Percentiles rank a stretch among this genome's conserved stretches.
phyloP scores from a whole-genome alignment of 2,329 filamentous ascomycete genomes.

The Aureobasidium uvarum region DNA sequence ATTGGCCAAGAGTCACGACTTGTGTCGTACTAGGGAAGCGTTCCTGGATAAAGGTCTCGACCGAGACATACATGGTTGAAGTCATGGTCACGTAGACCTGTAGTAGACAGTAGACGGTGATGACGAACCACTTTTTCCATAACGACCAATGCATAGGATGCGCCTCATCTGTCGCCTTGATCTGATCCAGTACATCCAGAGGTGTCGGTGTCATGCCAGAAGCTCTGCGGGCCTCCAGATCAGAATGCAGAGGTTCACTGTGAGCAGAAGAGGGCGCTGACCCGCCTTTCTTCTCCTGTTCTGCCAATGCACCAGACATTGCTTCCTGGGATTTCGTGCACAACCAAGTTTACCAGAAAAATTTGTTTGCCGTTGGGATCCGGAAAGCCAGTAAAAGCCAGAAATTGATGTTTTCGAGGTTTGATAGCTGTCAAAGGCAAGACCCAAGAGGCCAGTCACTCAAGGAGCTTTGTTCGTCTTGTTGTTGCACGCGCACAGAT shows the following conservation, averaged over 20 bases:
- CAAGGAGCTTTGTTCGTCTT: neutral
- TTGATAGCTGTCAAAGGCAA: neutral
- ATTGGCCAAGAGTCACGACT: slow-evolving; percentile 24
- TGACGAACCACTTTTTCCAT: slow-evolving; percentile 22
- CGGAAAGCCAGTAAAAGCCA: slow-evolving; percentile 1
- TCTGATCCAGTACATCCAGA: slow-evolving; percentile 20
- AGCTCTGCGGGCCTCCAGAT: slow-evolving; percentile 7
- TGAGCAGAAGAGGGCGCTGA: slow-evolving; percentile 19
- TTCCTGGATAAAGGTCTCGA: slow-evolving; percentile 10
- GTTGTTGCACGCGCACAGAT: slow-evolving; percentile 20
- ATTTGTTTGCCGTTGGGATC: slow-evolving; percentile 11
- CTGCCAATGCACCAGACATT: slow-evolving; percentile 6
- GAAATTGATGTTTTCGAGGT: neutral
- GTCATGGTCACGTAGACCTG: slow-evolving; percentile 24
- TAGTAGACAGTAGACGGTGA: slow-evolving; percentile 22
- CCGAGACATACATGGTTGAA: slow-evolving; percentile 23
- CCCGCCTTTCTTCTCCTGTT: slow-evolving; percentile 7
- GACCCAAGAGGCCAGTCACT: neutral
- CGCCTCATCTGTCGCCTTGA: slow-evolving; percentile 7
- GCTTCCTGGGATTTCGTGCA: neutral
- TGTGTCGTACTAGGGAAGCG: slow-evolving; percentile 18
- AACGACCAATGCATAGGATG: slow-evolving; percentile 22
- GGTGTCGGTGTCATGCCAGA: slow-evolving; percentile 3
- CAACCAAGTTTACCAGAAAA: neutral
- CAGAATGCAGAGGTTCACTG: slow-evolving; percentile 14